Evolutionary conservation across 2,329 filamentous ascomycete genomes (phyloP).

Genomic region (Rutstroemia sp.): DNA sequence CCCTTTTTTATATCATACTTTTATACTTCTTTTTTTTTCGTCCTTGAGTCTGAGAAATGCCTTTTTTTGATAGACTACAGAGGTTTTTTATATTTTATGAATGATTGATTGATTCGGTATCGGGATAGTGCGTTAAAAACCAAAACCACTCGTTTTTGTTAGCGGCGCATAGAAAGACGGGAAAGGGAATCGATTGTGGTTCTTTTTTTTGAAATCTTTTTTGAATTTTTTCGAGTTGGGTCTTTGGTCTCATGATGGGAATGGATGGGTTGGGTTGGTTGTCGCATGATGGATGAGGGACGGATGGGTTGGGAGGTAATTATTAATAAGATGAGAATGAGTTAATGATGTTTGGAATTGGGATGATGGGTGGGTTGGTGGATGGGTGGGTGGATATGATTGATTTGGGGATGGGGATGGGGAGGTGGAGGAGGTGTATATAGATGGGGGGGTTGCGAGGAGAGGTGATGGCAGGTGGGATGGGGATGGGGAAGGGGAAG

Average conservation of each 20-base stretch:
- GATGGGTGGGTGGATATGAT: slow-evolving; percentile 1
- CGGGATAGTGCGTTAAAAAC: background rate
- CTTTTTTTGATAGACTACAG: background rate
- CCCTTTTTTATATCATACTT: background rate
- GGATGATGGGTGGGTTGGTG: background rate
- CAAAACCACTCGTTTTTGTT: background rate
- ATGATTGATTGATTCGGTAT: background rate
- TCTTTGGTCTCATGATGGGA: background rate
- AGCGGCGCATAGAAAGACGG: too few species aligned
- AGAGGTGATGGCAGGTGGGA: background rate
- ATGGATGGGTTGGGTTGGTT: background rate
- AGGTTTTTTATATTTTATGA: background rate
- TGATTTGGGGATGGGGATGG: background rate
- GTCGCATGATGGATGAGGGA: background rate
- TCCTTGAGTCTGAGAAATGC: background rate
- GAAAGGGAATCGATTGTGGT: too few species aligned
- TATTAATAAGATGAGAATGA: background rate
- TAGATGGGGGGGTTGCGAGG: too few species aligned
- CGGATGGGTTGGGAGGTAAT: background rate
- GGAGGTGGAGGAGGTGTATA: too few species aligned
- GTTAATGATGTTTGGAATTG: background rate
- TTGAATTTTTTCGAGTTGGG: background rate
- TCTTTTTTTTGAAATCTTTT: too few species aligned
- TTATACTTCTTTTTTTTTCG: background rate
- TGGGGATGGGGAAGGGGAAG: background rate